Percentiles rank a stretch among this genome's conserved stretches.
Conservation (phyloP, 345 rosid species). For the Acer yangbiense region DNA sequence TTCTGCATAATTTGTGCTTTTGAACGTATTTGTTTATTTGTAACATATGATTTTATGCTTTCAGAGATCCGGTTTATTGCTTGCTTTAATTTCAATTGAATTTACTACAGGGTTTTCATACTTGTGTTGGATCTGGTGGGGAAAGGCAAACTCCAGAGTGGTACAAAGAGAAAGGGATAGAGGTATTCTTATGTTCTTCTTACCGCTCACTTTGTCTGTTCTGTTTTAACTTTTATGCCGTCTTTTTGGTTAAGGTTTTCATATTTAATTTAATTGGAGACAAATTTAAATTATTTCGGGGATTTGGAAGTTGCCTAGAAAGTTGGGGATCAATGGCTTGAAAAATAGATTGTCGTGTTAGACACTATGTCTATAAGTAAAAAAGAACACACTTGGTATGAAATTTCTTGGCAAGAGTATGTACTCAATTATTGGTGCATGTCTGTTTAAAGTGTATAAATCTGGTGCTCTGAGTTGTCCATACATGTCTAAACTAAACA, state of each 20-base stretch:
- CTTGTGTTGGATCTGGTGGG: slow-evolving; percentile 97
- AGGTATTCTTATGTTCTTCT: slow-evolving; percentile 45
- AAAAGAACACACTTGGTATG: background rate
- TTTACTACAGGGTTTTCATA: slow-evolving; percentile 78
- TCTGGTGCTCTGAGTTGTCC: background rate
- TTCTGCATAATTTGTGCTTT: background rate
- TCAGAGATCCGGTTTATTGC: background rate
- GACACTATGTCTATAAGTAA: background rate
- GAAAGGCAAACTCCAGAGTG: slow-evolving; percentile 94
- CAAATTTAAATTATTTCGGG: background rate
- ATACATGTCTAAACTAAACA: background rate
- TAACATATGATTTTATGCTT: background rate
- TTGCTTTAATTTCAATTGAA: slow-evolving; percentile 13
- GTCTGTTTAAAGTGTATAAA: background rate
- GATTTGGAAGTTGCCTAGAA: background rate
- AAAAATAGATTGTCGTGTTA: background rate
- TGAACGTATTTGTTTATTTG: background rate
- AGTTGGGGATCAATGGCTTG: background rate
- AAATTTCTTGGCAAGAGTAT: background rate
- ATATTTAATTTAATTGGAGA: background rate
- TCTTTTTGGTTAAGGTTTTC: slow-evolving; percentile 9
- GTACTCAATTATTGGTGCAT: background rate
- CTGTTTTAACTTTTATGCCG: background rate
- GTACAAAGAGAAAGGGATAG: slow-evolving; percentile 97
- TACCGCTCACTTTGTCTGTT: background rate